Conservation (phyloP, 257 asterid genomes). For the Nyctanthes arbortristis region DNA sequence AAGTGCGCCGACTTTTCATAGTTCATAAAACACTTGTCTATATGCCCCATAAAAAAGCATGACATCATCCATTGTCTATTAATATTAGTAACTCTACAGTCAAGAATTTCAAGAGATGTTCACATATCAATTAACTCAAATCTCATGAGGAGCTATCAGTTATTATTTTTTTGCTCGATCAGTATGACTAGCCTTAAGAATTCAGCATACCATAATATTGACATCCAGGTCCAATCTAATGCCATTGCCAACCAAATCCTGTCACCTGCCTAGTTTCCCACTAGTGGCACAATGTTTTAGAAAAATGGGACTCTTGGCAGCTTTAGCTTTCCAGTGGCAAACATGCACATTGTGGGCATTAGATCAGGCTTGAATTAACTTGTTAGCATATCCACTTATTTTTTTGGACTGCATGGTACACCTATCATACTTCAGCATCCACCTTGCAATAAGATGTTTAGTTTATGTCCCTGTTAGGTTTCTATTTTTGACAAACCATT, state of each 20-base stretch:
- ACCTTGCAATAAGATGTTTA: background rate
- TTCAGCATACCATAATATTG: too few species aligned
- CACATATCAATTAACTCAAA: constrained; percentile 8
- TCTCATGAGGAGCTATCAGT: background rate
- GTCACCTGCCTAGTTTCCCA: too few species aligned
- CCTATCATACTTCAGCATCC: background rate
- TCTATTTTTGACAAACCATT: too few species aligned
- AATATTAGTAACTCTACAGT: background rate
- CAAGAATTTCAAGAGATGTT: background rate
- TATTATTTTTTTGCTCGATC: background rate
- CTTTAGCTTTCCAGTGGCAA: too few species aligned
- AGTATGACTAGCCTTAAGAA: background rate
- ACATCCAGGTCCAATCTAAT: too few species aligned
- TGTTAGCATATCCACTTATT: background rate
- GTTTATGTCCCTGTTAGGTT: too few species aligned
- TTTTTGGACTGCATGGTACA: background rate
- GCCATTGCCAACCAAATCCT: too few species aligned
- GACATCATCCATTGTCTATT: background rate
- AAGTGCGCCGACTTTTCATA: background rate
- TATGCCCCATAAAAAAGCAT: background rate
- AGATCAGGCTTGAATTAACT: too few species aligned
- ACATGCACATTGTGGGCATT: too few species aligned
- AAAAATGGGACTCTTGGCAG: too few species aligned
- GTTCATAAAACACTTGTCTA: background rate
- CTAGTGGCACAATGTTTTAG: too few species aligned